Base-by-base conservation (phyloP, 2,329 filamentous ascomycete species). In the Dothideomycetes sp. region DNA sequence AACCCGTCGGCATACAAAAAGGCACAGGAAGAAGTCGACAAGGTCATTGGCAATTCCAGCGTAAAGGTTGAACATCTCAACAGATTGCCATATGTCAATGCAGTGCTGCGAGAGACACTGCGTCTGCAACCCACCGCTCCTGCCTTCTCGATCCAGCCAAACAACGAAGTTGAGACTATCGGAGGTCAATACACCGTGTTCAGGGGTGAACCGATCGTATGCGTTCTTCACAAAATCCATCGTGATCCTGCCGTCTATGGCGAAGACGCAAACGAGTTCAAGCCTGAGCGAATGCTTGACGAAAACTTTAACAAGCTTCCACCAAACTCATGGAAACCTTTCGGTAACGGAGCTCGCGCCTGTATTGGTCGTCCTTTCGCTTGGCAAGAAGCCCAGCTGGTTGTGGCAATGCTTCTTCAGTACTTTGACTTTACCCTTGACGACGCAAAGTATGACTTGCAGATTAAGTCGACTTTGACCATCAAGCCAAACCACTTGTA, bases 361-460 rank as follows among this genome's bases (percentile, higher is more conserved):
- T 88, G 82, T 50, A 86, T 87, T 45, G 83, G 83, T 4, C 66
- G 81, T 1, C 69, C 75, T 0, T 87, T 87, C 54, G 81, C 82
- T 1, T 82, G 78, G 78, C 82, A 88, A 53, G 83, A 88, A 59
- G 69, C 73, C 2, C 55, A 81, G 4, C 61, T 84, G 1, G 69
- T 71, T 7, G 64, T 78, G 49, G 74, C 77, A 0, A 69, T 82
- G 50, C 55, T 84, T 10, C 64, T 86, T 43, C 81, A 85, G 51
- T 82, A 80, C 51, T 84, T 86, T 62, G 73, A 84, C 49, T 75
- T 86, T 45, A 65, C 68, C 34, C 58, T 78, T 41, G 72, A 73
- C 27, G 73, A 86, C 46, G 71, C 78, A 0, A 66, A 63, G 46
- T 83, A 82, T 49, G 54, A 68, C 25, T 57, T 82, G 11, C 53